Conservation (phyloP, 176 grass and related monocot genomes). For the Eragrostis nindensis region DNA sequence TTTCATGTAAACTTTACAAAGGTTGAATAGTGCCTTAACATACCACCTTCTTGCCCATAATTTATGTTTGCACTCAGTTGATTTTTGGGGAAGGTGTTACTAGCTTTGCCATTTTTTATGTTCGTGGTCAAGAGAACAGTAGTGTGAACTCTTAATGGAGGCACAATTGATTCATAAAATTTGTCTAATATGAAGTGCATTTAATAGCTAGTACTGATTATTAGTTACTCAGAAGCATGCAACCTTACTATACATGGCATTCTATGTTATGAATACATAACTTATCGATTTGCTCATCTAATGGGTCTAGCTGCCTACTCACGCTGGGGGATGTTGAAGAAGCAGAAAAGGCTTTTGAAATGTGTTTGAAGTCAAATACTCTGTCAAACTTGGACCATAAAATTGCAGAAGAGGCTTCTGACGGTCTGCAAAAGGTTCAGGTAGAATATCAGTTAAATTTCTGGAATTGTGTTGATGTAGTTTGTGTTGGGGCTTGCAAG, state of each 20-base stretch:
- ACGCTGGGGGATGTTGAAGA: constrained; percentile 74
- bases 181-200: background rate
- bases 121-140: constrained; percentile 7
- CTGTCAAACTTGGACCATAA: constrained; percentile 47
- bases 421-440: constrained; percentile 76
- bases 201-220: constrained; percentile 4
- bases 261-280: constrained; percentile 19
- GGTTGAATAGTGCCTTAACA: constrained; percentile 3
- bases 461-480: background rate
- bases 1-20: constrained; percentile 22
- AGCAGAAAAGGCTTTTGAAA: constrained; percentile 73
- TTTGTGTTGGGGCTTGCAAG: background rate
- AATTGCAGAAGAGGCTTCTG: constrained; percentile 74
- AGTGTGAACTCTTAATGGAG: background rate
- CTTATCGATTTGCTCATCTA: constrained; percentile 44
- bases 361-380: constrained; percentile 71
- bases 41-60: background rate
- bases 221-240: constrained; percentile 12
- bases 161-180: background rate
- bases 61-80: constrained; percentile 18
- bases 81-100: constrained; percentile 1
- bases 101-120: constrained; percentile 23
- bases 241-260: constrained; percentile 15
- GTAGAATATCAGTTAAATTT: constrained; percentile 38
- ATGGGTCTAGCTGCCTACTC: constrained; percentile 77